Evolutionary conservation across 345 rosid species (phyloP).

Genomic region (Triadica sebifera): DNA sequence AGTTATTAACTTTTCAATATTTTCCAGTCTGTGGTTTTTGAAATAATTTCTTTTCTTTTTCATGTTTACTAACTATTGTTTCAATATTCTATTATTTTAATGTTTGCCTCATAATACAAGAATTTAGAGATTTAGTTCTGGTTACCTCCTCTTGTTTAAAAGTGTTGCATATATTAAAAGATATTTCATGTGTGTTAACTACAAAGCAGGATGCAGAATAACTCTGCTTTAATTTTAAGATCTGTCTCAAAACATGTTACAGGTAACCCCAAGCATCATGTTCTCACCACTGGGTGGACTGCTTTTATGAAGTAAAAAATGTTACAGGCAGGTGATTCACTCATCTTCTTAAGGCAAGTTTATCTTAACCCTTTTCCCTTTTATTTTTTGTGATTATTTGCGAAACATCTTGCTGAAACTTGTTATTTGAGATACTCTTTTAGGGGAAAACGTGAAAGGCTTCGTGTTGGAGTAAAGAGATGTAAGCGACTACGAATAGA

Average conservation of each 20-base stretch:
- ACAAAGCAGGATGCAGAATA: too few species aligned
- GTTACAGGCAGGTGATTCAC: constrained; percentile 88
- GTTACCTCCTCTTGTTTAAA: not conserved
- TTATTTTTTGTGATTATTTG: not conserved
- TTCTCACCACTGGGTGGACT: constrained; percentile 98
- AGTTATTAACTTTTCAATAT: too few species aligned
- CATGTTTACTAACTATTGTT: too few species aligned
- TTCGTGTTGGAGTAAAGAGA: constrained; percentile 91
- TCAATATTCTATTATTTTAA: too few species aligned
- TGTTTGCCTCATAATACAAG: too few species aligned
- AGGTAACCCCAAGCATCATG: constrained; percentile 96
- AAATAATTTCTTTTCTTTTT: too few species aligned
- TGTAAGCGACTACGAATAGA: constrained; percentile 66
- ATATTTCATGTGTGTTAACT: not conserved
- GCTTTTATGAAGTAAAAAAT: constrained; percentile 93
- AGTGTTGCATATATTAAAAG: too few species aligned
- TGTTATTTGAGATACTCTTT: not conserved
- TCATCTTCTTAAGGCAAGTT: constrained; percentile 83
- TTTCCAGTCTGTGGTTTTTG: too few species aligned
- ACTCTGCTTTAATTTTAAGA: not conserved
- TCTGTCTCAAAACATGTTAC: constrained; percentile 23
- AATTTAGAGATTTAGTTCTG: not conserved
- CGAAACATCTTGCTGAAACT: not conserved
- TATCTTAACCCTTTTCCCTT: not conserved
- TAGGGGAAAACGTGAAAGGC: constrained; percentile 88